Base-by-base conservation (phyloP, 148 eudicot species). In the Nepenthes gracilis region DNA sequence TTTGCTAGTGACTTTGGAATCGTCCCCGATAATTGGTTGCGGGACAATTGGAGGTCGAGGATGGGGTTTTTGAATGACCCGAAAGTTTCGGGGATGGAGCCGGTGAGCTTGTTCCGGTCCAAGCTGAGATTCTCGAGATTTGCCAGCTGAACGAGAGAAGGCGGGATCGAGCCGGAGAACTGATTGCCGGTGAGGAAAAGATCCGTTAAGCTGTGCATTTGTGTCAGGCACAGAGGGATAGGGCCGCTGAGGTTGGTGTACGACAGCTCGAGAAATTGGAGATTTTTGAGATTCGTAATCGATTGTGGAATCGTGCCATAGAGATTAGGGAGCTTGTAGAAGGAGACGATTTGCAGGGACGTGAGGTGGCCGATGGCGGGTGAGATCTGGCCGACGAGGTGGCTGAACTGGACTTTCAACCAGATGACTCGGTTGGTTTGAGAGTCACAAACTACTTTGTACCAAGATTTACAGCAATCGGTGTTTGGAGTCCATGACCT, bases 381-480 rank as follows among this genome's bases (percentile, higher is more conserved):
- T 3, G 85, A 82, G 65, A 82, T 73, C 3, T 60, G 71, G 32
- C 81, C 79, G 58, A 45, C 48, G 10, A 75, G 50, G n/a, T 68
- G 58, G 0, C 47, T 55, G 2, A 54, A 36, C 47, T 50, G 64
- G 47, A 83, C 57, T 43, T 61, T 40, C 67, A 83, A 72, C 69
- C 61, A 50, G 54, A 12, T 70, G 47, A 80, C 69, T 2, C 85
- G 85, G 56, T 62, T 62, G 35, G 65, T 72, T 32, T 58, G 64
- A 7, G 66, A 38, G 63, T 75, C 79, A 56, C 85, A 83, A 0
- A 32, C 23, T 2, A 83, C 78, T 2, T 37, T 12, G 40, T 43
- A 55, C 83, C 85, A 83, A 0, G 59, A 15, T 12, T 12, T 50
- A 50, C 88, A 83, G 37, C 87, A 80, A 13, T 78, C 75, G 7